These are phyloP conservation scores for Periconia sp. DNA, from an alignment of 2,329 filamentous ascomycete genomes.

Conservation along the genomic window DNA sequence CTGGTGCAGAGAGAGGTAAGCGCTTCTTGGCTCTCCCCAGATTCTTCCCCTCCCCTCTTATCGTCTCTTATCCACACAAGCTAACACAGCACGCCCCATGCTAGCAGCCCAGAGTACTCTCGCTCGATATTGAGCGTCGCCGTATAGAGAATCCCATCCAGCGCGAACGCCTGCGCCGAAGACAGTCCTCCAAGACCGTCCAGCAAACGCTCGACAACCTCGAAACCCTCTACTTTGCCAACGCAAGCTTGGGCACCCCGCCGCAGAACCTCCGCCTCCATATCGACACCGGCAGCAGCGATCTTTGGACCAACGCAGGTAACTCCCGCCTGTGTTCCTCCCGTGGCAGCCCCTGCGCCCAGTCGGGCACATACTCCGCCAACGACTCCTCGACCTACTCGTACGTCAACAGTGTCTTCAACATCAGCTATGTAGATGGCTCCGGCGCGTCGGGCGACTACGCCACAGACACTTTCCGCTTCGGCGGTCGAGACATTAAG, in stretches of 20 bases:
- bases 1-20: slow-evolving; percentile 39
- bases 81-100: slow-evolving; percentile 7
- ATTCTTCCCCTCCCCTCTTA: slow-evolving; percentile 7
- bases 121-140: slow-evolving; percentile 55
- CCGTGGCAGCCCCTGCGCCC: slow-evolving; percentile 55
- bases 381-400: slow-evolving; percentile 75
- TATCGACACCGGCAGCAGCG: slow-evolving; percentile 65
- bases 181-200: slow-evolving; percentile 42
- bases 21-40: slow-evolving; percentile 25
- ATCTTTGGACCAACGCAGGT: slow-evolving; percentile 67
- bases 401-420: slow-evolving; percentile 75
- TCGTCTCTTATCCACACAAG: neutral
- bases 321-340: slow-evolving; percentile 62
- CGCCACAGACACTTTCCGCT: slow-evolving; percentile 69
- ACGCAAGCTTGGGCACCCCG: slow-evolving; percentile 60
- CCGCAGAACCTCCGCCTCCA: slow-evolving; percentile 57
- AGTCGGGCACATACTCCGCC: slow-evolving; percentile 67
- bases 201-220: slow-evolving; percentile 57
- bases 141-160: slow-evolving; percentile 48
- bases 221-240: slow-evolving; percentile 62
- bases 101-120: slow-evolving; percentile 49
- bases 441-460: slow-evolving; percentile 79
- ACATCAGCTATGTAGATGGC: slow-evolving; percentile 85
- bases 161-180: slow-evolving; percentile 50
- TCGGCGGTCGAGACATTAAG: slow-evolving; percentile 58